Evolutionary conservation across 306 rosid genomes (phyloP), one percentile per base, ranked within the genome.

Genomic region (Dalbergia cultrata): DNA sequence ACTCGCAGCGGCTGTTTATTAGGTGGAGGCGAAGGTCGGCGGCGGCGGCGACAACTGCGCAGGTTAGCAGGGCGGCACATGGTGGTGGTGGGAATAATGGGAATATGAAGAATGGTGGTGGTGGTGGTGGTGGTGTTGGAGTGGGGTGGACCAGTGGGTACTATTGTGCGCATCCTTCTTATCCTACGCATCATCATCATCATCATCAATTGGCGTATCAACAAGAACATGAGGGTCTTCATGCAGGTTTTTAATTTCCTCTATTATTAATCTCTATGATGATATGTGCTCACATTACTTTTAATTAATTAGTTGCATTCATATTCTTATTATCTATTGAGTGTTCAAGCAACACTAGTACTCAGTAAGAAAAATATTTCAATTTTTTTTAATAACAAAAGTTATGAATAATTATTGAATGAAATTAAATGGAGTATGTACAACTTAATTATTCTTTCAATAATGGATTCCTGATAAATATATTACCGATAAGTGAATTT

Each of bases 121-220:
- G 6, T 50, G 33, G 13, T 47, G 59, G 12, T 37, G 87, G 79
- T 52, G 72, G 7, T 52, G 35, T 9, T 47, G 59, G 12, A 21
- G 77, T 77, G 21, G 90, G 86, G 45, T 92, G 96, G 94, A 86
- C 93, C 85, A 84, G 89, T 80, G 78, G 80, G 19, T 75, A 90
- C 87, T 90, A 91, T 81, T 65, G 92, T 87, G 82, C 92, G 85
- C 94, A 92, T 31, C 90, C 97, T 7, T 16, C 60, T 89, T 91
- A 93, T 93, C 98, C 99, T 91, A 37, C 92, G 87, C 94, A 84
- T 76, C 85, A 70, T 81, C 92, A 11, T 45, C 50, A 45, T 76
- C 85, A 53, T 1, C 60, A 54, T 0, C 60, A 54, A 8, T 17
- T 54, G 10, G 9, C 60, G 21, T 54, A 54, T 54, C 60, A 74